Percentiles rank a stretch among this genome's conserved stretches.
Conservation (phyloP, 1,139 yeast genomes). For the Suhomyces wounanorum region DNA sequence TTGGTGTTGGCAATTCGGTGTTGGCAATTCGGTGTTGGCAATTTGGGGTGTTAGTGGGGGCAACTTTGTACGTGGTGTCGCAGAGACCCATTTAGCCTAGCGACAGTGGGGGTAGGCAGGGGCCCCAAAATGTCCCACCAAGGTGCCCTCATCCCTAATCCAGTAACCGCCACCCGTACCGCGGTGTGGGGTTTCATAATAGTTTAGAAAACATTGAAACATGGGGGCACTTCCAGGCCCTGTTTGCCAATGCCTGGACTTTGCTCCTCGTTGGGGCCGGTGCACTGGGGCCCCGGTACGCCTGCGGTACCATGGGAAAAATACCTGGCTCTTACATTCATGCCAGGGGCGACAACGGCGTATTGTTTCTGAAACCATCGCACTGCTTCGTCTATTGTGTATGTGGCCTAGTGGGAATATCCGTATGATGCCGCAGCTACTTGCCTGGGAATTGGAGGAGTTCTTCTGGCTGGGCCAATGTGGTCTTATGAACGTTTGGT, state of each 20-base stretch:
- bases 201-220: neutral
- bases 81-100: too few species aligned
- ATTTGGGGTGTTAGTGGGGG: too few species aligned
- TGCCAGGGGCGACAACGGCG: conserved; percentile 3
- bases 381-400: conserved; percentile 1
- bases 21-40: too few species aligned
- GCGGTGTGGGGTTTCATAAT: too few species aligned
- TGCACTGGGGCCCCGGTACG: neutral
- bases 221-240: neutral
- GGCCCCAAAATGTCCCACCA: too few species aligned
- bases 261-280: neutral
- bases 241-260: neutral
- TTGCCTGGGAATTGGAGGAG: neutral
- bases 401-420: neutral
- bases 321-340: conserved; percentile 3
- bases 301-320: neutral
- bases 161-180: too few species aligned
- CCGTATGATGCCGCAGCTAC: conserved; percentile 3
- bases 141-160: too few species aligned
- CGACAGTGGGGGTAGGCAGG: too few species aligned
- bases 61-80: too few species aligned
- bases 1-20: too few species aligned
- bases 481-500: neutral
- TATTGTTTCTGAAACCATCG: conserved; percentile 4
- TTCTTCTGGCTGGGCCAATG: neutral